phyloP scores from a whole-genome alignment of 2,329 filamentous ascomycete species.

The Cytospora paraplurivora region DNA sequence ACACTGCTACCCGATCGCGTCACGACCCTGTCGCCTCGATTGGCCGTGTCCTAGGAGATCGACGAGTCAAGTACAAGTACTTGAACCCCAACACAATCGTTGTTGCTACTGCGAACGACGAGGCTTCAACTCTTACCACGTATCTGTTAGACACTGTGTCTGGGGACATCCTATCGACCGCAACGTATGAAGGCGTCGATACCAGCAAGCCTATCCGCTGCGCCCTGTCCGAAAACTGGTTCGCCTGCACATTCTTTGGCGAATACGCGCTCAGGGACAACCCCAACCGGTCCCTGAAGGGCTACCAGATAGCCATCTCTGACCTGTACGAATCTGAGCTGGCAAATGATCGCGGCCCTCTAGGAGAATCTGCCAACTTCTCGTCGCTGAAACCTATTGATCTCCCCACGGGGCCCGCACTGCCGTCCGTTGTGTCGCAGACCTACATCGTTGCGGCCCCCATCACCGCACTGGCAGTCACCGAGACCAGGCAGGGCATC shows the following conservation, averaged over 20 bases:
- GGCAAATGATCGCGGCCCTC: conserved; percentile 80
- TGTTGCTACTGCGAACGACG: conserved; percentile 67
- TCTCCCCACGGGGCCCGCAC: conserved; percentile 53
- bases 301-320: conserved; percentile 81
- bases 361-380: conserved; percentile 70
- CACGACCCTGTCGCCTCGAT: conserved; percentile 94
- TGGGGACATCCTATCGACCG: conserved; percentile 74
- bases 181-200: conserved; percentile 74
- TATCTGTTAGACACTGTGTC: conserved; percentile 87
- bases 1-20: conserved; percentile 66
- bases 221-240: conserved; percentile 91
- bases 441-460: conserved; percentile 78
- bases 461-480: conserved; percentile 79
- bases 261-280: conserved; percentile 60
- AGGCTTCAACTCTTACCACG: conserved; percentile 62
- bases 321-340: conserved; percentile 88
- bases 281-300: conserved; percentile 64
- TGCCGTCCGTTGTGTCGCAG: conserved; percentile 78
- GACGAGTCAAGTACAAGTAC: conserved; percentile 97
- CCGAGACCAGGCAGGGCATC: conserved; percentile 90
- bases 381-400: conserved; percentile 74
- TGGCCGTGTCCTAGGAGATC: conserved; percentile 87
- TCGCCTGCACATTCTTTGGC: conserved; percentile 78
- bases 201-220: conserved; percentile 72
- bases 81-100: conserved; percentile 84